Base-by-base conservation (phyloP, 345 rosid species). In the Corchorus capsularis region DNA sequence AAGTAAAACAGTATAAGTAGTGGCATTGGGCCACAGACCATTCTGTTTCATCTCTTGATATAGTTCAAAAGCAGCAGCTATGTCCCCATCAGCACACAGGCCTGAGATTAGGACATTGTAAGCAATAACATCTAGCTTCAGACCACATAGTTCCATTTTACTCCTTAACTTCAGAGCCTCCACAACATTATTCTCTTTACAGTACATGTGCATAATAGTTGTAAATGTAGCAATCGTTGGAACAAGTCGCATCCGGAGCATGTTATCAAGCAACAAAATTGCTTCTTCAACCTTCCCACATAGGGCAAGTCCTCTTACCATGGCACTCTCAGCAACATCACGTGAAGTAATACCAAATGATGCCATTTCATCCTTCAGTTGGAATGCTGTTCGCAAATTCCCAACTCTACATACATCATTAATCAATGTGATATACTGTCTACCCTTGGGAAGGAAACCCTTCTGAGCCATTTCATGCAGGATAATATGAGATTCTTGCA, bases 211-310 rank as follows among this genome's bases (percentile, higher is more conserved):
- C 92, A 95, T 90, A 59, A 90, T 85, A 53, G 95, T 88, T 34
- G 98, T 91, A 80, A 91, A 89, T 46, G 90, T 87, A 66, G 97
- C 95, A 77, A 88, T 60, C 41, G 97, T 91, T 19, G 98, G 98
- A 85, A 89, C 78, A 57, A 84, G 75, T 77, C 71, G 76, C 84
- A 63, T 69, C 66, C 67, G 83, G 71, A 93, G 84, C 97, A 93
- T 91, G 79, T 57, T 49, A 71, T 87, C 81, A 73, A 93, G 86
- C 70, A 90, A 81, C 72, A 93, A 71, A 61, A 68, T 80, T 77
- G 97, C 91, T 82, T 86, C 97, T 71, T 91, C 97, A 73, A 88
- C 84, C 88, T 91, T 93, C 43, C 98, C 91, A 69, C 89, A 90
- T 71, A 71, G 86, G 19, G 97, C 97, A 78, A 94, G 89, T 6